These are phyloP conservation scores for Paraphoma chrysanthemicola DNA, from an alignment of 2,329 filamentous ascomycete genomes.

Conservation along the genomic window DNA sequence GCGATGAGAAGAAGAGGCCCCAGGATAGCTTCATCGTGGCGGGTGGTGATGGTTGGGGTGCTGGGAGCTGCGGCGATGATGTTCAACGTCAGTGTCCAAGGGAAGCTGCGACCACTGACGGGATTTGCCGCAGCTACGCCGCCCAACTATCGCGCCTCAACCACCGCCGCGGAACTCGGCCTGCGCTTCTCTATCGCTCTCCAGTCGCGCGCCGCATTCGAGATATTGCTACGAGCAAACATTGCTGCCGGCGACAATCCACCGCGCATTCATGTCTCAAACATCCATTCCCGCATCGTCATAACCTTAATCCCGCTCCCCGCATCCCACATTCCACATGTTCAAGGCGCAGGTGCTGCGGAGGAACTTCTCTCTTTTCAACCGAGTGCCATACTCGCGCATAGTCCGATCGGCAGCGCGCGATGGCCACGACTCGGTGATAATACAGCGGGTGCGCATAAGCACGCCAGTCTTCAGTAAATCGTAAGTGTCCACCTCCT, in stretches of 20 bases:
- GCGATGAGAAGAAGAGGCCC: conserved; percentile 48
- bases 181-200: not conserved
- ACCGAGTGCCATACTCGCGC: conserved; percentile 27
- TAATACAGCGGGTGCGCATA: conserved; percentile 52
- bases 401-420: conserved; percentile 35
- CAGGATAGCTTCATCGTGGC: conserved; percentile 55
- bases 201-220: not conserved
- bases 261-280: conserved; percentile 26
- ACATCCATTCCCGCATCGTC: conserved; percentile 11
- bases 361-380: conserved; percentile 46
- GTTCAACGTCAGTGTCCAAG: conserved; percentile 26
- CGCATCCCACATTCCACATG: conserved; percentile 34
- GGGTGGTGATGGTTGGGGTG: conserved; percentile 27
- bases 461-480: conserved; percentile 43
- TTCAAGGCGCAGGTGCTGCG: conserved; percentile 47
- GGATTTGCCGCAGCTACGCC: conserved; percentile 20
- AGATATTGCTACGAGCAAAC: not conserved
- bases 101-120: conserved; percentile 20
- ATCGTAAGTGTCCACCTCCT: conserved; percentile 32
- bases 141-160: not conserved
- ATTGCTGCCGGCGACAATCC: not conserved
- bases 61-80: conserved; percentile 31
- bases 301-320: conserved; percentile 18
- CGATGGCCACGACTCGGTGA: conserved; percentile 39
- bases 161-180: not conserved